phyloP scores from a whole-genome alignment of 139 green algal genomes.

The Microglena sp. region DNA sequence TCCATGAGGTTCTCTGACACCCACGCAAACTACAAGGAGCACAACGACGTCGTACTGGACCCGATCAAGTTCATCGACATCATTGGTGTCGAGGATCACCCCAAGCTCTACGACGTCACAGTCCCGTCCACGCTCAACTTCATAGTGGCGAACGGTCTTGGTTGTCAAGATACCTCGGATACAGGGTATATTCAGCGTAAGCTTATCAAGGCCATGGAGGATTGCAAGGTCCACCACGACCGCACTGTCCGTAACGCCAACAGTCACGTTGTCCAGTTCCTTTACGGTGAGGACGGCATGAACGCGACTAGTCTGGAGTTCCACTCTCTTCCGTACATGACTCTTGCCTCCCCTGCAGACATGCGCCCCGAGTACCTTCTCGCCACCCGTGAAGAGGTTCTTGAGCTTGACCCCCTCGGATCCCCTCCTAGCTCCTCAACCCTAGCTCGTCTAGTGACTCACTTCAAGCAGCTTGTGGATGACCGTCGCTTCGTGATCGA shows the following conservation, averaged over 20 bases:
- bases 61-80: conserved; percentile 11
- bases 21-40: not conserved
- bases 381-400: too few species aligned
- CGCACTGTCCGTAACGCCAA: conserved; percentile 85
- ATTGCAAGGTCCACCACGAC: conserved; percentile 56
- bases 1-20: too few species aligned
- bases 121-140: conserved; percentile 20
- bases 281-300: conserved; percentile 98
- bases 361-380: too few species aligned
- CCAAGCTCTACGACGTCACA: conserved; percentile 23
- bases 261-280: conserved; percentile 89
- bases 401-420: too few species aligned
- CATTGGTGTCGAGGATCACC: not conserved
- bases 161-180: conserved; percentile 35
- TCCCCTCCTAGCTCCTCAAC: too few species aligned
- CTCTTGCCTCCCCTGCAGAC: too few species aligned
- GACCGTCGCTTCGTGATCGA: too few species aligned
- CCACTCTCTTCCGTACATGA: conserved; percentile 71
- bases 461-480: too few species aligned
- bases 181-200: conserved; percentile 46
- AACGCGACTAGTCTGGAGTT: conserved; percentile 78
- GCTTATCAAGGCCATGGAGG: conserved; percentile 73
- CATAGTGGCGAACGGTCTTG: conserved; percentile 6
- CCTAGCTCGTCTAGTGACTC: too few species aligned
- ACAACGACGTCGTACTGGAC: conserved; percentile 15